phyloP scores from a whole-genome alignment of 805 yeast genomes.

The Suhomyces sp. region DNA sequence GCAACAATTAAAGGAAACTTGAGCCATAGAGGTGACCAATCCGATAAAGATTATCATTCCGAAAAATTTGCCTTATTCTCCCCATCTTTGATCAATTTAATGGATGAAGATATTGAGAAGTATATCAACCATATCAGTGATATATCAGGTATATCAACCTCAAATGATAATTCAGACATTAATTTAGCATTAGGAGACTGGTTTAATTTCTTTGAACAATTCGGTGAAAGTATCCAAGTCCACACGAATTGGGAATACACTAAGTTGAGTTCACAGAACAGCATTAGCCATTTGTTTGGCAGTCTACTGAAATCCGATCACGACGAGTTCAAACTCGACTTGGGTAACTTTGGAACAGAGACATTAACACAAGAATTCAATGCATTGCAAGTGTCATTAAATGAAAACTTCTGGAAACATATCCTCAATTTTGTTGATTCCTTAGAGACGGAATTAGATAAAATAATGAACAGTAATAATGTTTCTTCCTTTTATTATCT shows the following conservation, averaged over 20 bases:
- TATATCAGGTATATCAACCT: not conserved
- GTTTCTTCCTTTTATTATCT: slow-evolving; percentile 13
- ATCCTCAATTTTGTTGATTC: slow-evolving; percentile 2
- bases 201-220: slow-evolving; percentile 9
- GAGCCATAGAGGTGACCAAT: too few species aligned
- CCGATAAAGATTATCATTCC: too few species aligned
- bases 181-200: slow-evolving; percentile 5
- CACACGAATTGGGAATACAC: not conserved
- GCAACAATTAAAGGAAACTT: too few species aligned
- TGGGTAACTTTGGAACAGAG: slow-evolving; percentile 18
- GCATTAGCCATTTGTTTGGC: slow-evolving; percentile 7
- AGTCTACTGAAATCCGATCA: not conserved
- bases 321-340: not conserved
- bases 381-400: slow-evolving; percentile 9
- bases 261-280: slow-evolving; percentile 7
- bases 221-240: slow-evolving; percentile 4
- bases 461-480: not conserved
- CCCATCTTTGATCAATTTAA: slow-evolving; percentile 19
- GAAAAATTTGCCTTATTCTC: slow-evolving; percentile 15
- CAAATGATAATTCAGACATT: slow-evolving; percentile 1
- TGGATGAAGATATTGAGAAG: slow-evolving; percentile 27
- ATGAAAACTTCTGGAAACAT: slow-evolving; percentile 11
- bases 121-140: slow-evolving; percentile 22
- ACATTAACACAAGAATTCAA: slow-evolving; percentile 15
- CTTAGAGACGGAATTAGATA: not conserved